Conservation (phyloP, 2,329 filamentous ascomycete genomes). For the Pestalotiopsis sp. region DNA sequence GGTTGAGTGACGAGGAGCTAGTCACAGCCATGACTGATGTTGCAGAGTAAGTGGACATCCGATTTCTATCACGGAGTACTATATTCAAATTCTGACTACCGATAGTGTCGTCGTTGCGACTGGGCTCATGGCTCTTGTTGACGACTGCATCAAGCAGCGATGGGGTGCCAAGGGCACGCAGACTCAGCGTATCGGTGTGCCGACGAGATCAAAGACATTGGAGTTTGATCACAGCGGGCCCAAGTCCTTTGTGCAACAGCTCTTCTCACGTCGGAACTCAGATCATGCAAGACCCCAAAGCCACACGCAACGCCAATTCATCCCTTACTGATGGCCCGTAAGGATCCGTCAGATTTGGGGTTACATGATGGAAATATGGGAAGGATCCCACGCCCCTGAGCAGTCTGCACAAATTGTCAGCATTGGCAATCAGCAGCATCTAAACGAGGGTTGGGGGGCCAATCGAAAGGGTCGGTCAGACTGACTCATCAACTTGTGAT, state of each 20-base stretch:
- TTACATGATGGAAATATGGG: constrained; percentile 17
- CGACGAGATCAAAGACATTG: constrained; percentile 32
- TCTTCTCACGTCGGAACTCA: constrained; percentile 44
- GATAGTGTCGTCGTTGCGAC: constrained; percentile 82
- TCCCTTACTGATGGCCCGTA: constrained; percentile 31
- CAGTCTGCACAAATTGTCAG: neutral
- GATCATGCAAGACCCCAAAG: constrained; percentile 40
- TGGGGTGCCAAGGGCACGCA: constrained; percentile 59
- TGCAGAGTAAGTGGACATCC: constrained; percentile 68
- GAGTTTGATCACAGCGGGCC: constrained; percentile 31
- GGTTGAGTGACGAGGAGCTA: constrained; percentile 77
- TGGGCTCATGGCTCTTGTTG: constrained; percentile 85
- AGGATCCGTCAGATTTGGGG: constrained; percentile 1
- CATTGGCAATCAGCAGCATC: neutral
- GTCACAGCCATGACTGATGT: constrained; percentile 74
- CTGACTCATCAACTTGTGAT: constrained; percentile 2
- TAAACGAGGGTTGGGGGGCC: neutral
- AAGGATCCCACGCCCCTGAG: constrained; percentile 12
- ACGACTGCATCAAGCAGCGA: constrained; percentile 84
- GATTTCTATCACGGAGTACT: neutral
- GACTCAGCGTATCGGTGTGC: constrained; percentile 37
- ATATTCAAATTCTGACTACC: constrained; percentile 8
- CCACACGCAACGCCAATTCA: constrained; percentile 33
- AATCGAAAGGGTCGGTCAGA: constrained; percentile 11
- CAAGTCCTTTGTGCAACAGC: constrained; percentile 37